These are phyloP conservation scores for Candolleomyces aberdarensis DNA, from an alignment of 768 basidiomycete genomes.

Conservation along the genomic window DNA sequence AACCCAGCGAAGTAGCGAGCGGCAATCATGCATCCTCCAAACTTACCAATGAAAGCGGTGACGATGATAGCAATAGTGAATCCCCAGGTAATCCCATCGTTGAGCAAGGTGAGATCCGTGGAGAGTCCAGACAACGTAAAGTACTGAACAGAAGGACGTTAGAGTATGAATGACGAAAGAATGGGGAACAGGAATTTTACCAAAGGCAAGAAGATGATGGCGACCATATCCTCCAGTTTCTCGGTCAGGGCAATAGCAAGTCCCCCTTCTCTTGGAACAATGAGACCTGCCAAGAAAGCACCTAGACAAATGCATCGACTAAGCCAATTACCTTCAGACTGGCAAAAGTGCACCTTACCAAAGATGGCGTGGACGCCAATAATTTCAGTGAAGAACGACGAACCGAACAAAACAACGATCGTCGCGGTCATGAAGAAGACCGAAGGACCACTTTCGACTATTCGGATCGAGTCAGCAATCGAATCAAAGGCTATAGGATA, in stretches of 20 bases:
- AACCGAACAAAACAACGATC: slow-evolving; percentile 77
- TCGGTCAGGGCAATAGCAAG: slow-evolving; percentile 87
- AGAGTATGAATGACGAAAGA: neutral
- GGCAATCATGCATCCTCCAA: slow-evolving; percentile 76
- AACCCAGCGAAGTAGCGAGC: slow-evolving; percentile 69
- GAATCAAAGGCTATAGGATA: neutral
- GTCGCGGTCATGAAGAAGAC: slow-evolving; percentile 87
- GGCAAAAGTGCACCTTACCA: slow-evolving; percentile 39
- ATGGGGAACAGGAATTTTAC: slow-evolving; percentile 35
- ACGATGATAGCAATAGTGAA: slow-evolving; percentile 78
- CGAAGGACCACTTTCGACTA: slow-evolving; percentile 74
- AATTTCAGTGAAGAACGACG: slow-evolving; percentile 89
- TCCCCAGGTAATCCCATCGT: slow-evolving; percentile 86
- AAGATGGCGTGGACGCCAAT: slow-evolving; percentile 94
- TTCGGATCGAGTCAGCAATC: neutral
- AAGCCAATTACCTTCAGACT: neutral
- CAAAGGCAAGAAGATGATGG: slow-evolving; percentile 85
- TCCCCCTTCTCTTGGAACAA: slow-evolving; percentile 85
- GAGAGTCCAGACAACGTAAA: slow-evolving; percentile 90
- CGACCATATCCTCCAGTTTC: slow-evolving; percentile 94
- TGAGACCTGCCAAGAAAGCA: slow-evolving; percentile 77
- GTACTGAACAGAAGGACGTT: slow-evolving; percentile 48
- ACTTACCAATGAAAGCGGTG: slow-evolving; percentile 86
- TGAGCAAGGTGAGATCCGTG: slow-evolving; percentile 81
- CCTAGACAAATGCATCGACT: slow-evolving; percentile 31